phyloP scores from a whole-genome alignment of 768 basidiomycete genomes.

The Suillus plorans region DNA sequence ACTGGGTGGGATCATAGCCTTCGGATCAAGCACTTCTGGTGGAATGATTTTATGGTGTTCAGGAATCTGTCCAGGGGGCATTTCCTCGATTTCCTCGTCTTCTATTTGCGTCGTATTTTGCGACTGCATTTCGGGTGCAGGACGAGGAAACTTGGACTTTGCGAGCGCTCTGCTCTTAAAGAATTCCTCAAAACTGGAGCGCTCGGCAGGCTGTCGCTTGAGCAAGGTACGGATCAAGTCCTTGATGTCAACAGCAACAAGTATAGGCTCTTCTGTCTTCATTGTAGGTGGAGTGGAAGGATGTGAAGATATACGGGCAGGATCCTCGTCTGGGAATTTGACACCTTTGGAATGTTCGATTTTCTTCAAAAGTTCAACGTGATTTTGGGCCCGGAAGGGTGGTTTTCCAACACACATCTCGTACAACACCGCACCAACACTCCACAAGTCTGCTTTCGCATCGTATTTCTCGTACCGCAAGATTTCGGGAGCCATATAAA shows the following conservation, averaged over 20 bases:
- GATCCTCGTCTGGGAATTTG: constrained; percentile 92
- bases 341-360: constrained; percentile 91
- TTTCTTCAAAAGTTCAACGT: constrained; percentile 91
- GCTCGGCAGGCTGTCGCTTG: constrained; percentile 79
- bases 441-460: constrained; percentile 97
- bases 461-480: constrained; percentile 96
- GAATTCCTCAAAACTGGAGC: constrained; percentile 90
- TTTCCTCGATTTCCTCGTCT: constrained; percentile 31
- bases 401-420: constrained; percentile 94
- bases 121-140: constrained; percentile 23
- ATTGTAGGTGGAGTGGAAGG: constrained; percentile 18
- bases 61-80: constrained; percentile 49
- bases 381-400: constrained; percentile 94
- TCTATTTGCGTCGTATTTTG: constrained; percentile 13
- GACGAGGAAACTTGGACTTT: constrained; percentile 74
- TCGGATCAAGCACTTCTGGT: constrained; percentile 78
- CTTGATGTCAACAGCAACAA: constrained; percentile 83
- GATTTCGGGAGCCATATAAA: constrained; percentile 99
- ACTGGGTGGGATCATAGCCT: constrained; percentile 79
- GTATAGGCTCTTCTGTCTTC: constrained; percentile 47
- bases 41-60: constrained; percentile 74
- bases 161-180: constrained; percentile 78
- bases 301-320: constrained; percentile 42
- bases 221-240: constrained; percentile 81
- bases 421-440: constrained; percentile 93